Evolutionary conservation across 2,329 filamentous ascomycete genomes (phyloP).

Genomic region (Aspergillus ibericus): DNA sequence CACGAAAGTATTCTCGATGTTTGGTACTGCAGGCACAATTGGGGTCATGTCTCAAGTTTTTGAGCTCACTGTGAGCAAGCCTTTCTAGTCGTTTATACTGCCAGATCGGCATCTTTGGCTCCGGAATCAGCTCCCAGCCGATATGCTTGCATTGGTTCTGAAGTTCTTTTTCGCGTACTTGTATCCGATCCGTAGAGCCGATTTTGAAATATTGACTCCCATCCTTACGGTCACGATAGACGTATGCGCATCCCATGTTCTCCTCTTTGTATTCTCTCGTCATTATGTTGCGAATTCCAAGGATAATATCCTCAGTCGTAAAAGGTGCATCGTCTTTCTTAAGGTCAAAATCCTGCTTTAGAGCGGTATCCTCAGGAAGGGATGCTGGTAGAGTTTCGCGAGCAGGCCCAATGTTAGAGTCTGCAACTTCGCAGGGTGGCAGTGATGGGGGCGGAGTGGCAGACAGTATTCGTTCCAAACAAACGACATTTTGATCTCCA

Average conservation of each 20-base stretch:
- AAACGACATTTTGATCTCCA: neutral
- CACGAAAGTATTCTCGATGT: neutral
- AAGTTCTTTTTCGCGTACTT: constrained; percentile 7
- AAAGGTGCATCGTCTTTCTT: neutral
- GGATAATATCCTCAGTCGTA: constrained; percentile 9
- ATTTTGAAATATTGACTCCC: constrained; percentile 13
- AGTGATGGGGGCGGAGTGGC: neutral
- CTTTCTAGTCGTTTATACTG: constrained; percentile 16
- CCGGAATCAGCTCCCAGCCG: neutral
- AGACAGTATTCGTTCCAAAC: neutral
- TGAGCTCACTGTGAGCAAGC: constrained; percentile 11
- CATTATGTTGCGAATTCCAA: constrained; percentile 5
- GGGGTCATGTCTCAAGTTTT: constrained; percentile 7
- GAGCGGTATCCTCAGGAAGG: neutral
- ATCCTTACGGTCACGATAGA: constrained; percentile 11
- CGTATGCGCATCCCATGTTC: constrained; percentile 10
- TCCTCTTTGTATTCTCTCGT: constrained; percentile 6
- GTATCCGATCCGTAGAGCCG: constrained; percentile 9
- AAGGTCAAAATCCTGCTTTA: neutral
- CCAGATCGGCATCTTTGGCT: constrained; percentile 4
- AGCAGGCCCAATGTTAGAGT: neutral
- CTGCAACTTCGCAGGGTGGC: neutral
- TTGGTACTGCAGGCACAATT: constrained; percentile 8
- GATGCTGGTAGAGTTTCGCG: neutral
- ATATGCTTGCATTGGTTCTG: constrained; percentile 9